A percentile compares a stretch with the other conserved stretches of the same genome.
Evolutionary conservation across 768 basidiomycete genomes (phyloP).

Genomic region (Podaxis mareebaensis): DNA sequence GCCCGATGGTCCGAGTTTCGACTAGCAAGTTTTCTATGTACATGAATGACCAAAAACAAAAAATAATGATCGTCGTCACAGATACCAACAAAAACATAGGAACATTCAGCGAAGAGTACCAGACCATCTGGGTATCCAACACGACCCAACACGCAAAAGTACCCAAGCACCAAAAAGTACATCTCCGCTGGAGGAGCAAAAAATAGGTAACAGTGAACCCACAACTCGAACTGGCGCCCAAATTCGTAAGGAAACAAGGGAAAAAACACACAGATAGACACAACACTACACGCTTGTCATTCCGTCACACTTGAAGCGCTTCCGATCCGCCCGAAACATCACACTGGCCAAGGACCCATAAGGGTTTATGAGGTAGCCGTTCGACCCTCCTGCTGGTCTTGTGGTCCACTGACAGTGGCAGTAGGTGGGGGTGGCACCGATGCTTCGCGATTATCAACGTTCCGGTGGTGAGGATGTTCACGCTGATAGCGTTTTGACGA

Average conservation of each 20-base stretch:
- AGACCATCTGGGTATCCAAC: background rate
- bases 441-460: conserved; percentile 37
- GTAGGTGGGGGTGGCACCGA: conserved; percentile 6
- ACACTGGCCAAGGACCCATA: conserved; percentile 16
- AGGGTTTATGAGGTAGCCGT: conserved; percentile 31
- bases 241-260: background rate
- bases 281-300: background rate
- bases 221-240: background rate
- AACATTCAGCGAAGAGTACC: background rate
- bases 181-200: conserved; percentile 6
- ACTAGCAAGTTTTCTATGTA: background rate
- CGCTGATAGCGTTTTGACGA: conserved; percentile 58
- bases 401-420: background rate
- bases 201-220: conserved; percentile 9
- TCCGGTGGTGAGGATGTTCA: conserved; percentile 38
- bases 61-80: background rate
- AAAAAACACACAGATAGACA: conserved; percentile 1
- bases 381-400: conserved; percentile 28
- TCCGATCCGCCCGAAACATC: background rate
- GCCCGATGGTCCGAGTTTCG: background rate
- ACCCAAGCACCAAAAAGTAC: background rate
- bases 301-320: background rate
- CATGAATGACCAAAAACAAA: background rate
- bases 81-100: background rate
- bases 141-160: background rate